phyloP scores from a whole-genome alignment of 1,284 basidiomycete genomes.

The Hemileia vastatrix region DNA sequence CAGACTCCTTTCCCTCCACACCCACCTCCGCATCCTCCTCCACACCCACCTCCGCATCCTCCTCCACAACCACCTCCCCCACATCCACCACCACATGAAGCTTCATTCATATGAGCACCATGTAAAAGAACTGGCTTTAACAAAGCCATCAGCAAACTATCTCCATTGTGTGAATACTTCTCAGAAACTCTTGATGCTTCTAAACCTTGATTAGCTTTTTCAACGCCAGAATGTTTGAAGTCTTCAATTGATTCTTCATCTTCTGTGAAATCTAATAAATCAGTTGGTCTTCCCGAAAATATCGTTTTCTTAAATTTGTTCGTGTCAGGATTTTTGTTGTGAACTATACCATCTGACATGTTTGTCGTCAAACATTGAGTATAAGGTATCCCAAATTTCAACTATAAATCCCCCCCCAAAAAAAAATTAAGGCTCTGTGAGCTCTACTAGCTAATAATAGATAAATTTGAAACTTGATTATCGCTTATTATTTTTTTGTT shows the following conservation, averaged over 20 bases:
- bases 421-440: not conserved
- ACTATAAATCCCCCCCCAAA: not conserved
- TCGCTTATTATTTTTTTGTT: no score
- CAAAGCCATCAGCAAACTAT: not conserved
- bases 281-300: not conserved
- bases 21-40: not conserved
- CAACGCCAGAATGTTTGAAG: not conserved
- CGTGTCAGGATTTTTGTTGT: no score
- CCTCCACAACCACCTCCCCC: not conserved
- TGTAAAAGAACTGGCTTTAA: not conserved
- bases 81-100: not conserved
- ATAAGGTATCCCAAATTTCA: not conserved
- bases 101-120: not conserved
- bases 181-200: not conserved
- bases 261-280: not conserved
- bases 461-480: not conserved
- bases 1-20: not conserved
- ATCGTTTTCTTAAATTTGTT: not conserved
- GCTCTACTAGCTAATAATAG: no score
- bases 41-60: not conserved
- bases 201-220: not conserved
- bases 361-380: not conserved
- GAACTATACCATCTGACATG: not conserved
- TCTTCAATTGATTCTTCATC: not conserved
- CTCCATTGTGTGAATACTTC: not conserved